Base-by-base conservation (phyloP, 768 basidiomycete genomes). In the Clavaria fumosa region DNA sequence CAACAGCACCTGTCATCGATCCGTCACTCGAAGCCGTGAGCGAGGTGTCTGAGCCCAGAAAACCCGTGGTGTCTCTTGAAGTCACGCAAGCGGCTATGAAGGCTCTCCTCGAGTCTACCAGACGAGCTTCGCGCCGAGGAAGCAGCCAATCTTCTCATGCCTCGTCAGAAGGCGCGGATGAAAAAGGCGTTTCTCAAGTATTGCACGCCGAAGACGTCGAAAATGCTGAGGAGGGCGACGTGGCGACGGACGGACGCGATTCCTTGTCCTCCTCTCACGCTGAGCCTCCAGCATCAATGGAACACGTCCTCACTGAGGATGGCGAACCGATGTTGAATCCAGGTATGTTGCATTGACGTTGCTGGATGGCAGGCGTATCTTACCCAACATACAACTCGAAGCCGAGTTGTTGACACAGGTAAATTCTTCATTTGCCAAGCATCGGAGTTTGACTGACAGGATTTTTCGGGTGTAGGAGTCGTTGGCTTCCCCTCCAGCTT, bases 311-410 rank as follows among this genome's bases (percentile, higher is more conserved):
- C 11, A 74, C 70, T 2, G 73, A 75, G 48, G 74, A 77, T 48
- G 73, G 70, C 6, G 71, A 70, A 47, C 67, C 72, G 4, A 78
- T 78, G 71, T 54, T 78, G 45, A 73, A 75, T 52, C 72, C 75
- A 56, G 73, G 75, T 77, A 30, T 19, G 69, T 57, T 12, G n/a
- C 30, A 17, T 32, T 32, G 31, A 30, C 34, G 28, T 20, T 21
- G 31, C 27, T 23, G 3, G 43, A 24, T 41, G 19, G 23, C 3
- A 3, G 28, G 14, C 20, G 15, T 20, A 20, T n/a, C 15, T 14
- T 3, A 12, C 19, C 15, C 12, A 14, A 4, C 19, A 17, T 5
- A 34, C 28, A 12, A 7, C 17, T 30, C 48, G 9, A 39, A 70
- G 74, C 72, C 39, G 74, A 77, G 44, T 57, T 77, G 38, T 58